Evolutionary conservation across 176 grass and related monocot genomes (phyloP).

Genomic region (Chloris gayana): DNA sequence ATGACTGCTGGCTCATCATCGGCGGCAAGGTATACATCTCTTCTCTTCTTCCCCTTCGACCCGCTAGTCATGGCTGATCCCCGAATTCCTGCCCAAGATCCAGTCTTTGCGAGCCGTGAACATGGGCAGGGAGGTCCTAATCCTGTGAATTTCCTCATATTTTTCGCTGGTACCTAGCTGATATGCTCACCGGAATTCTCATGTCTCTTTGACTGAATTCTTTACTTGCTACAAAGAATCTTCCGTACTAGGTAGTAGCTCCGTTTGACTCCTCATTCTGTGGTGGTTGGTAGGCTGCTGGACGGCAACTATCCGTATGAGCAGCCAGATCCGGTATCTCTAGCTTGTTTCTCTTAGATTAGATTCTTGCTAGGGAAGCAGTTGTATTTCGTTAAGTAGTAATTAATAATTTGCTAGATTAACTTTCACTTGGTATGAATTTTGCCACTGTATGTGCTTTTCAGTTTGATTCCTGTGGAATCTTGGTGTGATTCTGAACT

Average conservation of each 20-base stretch:
- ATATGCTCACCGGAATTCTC: background rate
- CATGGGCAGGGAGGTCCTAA: background rate
- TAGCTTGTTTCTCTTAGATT: background rate
- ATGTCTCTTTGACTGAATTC: background rate
- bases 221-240: background rate
- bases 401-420: background rate
- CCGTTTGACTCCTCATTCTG: background rate
- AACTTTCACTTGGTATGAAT: background rate
- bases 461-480: background rate
- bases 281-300: background rate
- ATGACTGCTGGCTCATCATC: slow-evolving; percentile 84
- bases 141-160: background rate
- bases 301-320: background rate
- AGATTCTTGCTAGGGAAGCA: background rate
- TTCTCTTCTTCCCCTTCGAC: background rate
- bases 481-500: background rate
- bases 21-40: slow-evolving; percentile 61
- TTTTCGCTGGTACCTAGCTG: background rate
- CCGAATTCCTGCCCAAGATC: background rate
- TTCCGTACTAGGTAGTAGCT: background rate
- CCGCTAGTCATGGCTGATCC: background rate
- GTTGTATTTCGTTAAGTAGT: too few species aligned
- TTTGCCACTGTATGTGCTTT: background rate
- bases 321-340: background rate
- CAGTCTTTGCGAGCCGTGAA: background rate